A percentile compares a stretch with the other conserved stretches of the same genome.
Evolutionary conservation across 2,329 filamentous ascomycete species (phyloP).

Genomic region (Hymenoscyphus fraxineus): DNA sequence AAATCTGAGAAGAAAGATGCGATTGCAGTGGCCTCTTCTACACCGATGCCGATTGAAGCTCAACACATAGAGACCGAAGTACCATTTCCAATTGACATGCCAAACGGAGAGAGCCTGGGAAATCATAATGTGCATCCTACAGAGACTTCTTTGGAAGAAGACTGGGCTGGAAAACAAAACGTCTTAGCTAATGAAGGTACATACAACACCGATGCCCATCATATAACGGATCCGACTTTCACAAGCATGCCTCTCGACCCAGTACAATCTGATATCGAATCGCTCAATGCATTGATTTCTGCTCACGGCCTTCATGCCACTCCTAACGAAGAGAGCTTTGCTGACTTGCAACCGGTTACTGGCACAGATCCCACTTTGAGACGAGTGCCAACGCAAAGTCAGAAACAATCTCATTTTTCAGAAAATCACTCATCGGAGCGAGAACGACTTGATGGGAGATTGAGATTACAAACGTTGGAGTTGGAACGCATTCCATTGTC

Average conservation of each 20-base stretch:
- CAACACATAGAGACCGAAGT: slow-evolving; percentile 14
- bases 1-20: slow-evolving; percentile 27
- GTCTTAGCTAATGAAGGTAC: slow-evolving; percentile 13
- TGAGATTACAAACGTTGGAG: slow-evolving; percentile 69
- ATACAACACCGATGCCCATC: slow-evolving; percentile 18
- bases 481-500: slow-evolving; percentile 73
- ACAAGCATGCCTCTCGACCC: slow-evolving; percentile 6
- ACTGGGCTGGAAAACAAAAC: slow-evolving; percentile 20
- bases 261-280: slow-evolving; percentile 29
- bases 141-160: slow-evolving; percentile 16
- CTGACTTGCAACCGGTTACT: slow-evolving; percentile 12
- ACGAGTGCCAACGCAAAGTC: slow-evolving; percentile 25
- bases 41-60: slow-evolving; percentile 15
- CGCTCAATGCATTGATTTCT: slow-evolving; percentile 28
- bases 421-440: slow-evolving; percentile 30
- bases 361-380: slow-evolving; percentile 23
- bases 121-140: slow-evolving; percentile 18
- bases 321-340: slow-evolving; percentile 7
- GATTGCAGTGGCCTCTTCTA: slow-evolving; percentile 17
- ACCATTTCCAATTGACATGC: slow-evolving; percentile 13
- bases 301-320: slow-evolving; percentile 23
- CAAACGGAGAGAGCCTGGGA: slow-evolving; percentile 18
- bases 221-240: slow-evolving; percentile 14
- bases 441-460: slow-evolving; percentile 50
- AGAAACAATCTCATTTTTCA: slow-evolving; percentile 26